Evolutionary conservation across 2,329 filamentous ascomycete species (phyloP), one percentile per base, ranked within the genome.

Genomic region (Juglanconis juglandina): DNA sequence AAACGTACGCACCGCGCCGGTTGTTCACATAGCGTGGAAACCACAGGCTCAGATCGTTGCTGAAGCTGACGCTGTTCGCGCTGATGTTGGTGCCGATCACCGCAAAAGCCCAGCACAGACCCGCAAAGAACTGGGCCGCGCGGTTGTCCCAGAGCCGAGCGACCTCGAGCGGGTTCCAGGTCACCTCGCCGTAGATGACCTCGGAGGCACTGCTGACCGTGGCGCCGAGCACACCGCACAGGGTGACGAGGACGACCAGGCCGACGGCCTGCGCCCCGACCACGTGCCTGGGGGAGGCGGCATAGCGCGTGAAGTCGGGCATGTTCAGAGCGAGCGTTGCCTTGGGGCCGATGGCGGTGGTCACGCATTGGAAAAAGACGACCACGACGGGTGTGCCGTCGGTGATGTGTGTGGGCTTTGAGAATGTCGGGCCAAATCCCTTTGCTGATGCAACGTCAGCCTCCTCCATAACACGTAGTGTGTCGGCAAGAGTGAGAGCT

Each of bases 1-100:
- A 80, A 47, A 85, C 73, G 17, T 85, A 69, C 56, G 79, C 79
- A 5, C 83, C 83, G n/a, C 83, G 78, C 5, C 75, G 72, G 64
- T 86, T 83, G 62, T 84, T 82, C 59, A 85, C 17, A 24, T 47
- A 47, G 13, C 17, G n/a, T 7, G 44, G 44, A 17, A 47, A 47
- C 44, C 44, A 47, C 44, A 47, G 17, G 44, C 44, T 69, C 66
- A 85, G 73, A 66, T 85, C 81, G 60, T 84, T 83, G 24, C 81
- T 79, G 0, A 77, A 77, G 17, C 73, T 76, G 59, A 81, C 77
- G 2, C 74, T 80, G 66, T 84, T 84, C 2, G 81, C 81, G 1
- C 79, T 79, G 65, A 83, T 81, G 64, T 83, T 84, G 14, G 44
- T 47, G 44, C 44, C 44, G 7, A 47, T 17, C 5, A 47, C 44